Percentiles rank a stretch among this genome's conserved stretches.
Evolutionary conservation across 176 grass and related monocot genomes (phyloP).

Genomic region (Typha latifolia): DNA sequence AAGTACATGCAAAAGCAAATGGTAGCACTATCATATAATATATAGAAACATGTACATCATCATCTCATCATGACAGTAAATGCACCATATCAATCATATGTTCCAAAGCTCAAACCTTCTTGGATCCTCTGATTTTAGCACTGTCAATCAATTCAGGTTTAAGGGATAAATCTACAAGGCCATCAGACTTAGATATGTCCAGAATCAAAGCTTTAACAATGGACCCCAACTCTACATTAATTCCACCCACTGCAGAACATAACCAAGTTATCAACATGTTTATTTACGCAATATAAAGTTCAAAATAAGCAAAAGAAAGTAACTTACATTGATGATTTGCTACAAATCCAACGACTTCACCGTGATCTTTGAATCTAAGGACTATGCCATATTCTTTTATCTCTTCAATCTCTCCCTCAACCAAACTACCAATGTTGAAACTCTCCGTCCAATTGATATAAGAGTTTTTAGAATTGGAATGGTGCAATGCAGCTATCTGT

Average conservation of each 20-base stretch:
- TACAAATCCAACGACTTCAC: constrained; percentile 83
- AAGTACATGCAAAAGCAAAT: not conserved
- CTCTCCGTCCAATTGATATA: constrained; percentile 42
- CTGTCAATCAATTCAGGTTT: constrained; percentile 56
- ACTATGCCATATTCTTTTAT: constrained; percentile 79
- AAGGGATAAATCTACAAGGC: constrained; percentile 83
- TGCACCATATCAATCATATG: not conserved
- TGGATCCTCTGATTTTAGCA: constrained; percentile 30
- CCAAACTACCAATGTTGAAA: constrained; percentile 71
- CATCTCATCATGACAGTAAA: not conserved
- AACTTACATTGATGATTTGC: constrained; percentile 85
- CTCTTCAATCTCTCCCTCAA: constrained; percentile 65
- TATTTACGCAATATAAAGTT: constrained; percentile 3
- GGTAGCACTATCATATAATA: not conserved
- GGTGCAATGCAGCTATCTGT: constrained; percentile 62
- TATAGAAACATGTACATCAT: not conserved
- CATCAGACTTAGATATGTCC: constrained; percentile 69
- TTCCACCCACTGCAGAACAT: constrained; percentile 39
- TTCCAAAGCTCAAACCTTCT: constrained; percentile 46
- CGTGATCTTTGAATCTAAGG: constrained; percentile 72
- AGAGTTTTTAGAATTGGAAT: constrained; percentile 32
- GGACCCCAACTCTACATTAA: constrained; percentile 51
- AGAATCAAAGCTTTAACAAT: constrained; percentile 73
- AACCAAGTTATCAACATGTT: not conserved
- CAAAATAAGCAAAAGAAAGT: constrained; percentile 10